Base-by-base conservation (phyloP, 495 filamentous ascomycete species). In the Lasiosphaeria miniovina region DNA sequence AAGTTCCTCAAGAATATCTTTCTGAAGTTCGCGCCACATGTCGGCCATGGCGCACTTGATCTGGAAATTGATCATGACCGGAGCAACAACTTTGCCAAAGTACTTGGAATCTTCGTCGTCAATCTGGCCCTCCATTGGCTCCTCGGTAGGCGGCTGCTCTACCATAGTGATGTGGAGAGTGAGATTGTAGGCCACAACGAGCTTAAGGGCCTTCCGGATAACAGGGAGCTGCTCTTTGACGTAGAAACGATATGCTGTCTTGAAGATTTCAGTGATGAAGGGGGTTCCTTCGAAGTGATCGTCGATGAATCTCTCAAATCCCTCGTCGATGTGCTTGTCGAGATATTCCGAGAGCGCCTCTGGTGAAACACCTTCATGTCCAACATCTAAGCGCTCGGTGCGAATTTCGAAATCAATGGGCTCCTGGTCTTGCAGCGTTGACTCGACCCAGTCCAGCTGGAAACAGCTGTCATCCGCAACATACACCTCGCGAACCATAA, bases 41-140 rank as follows among this genome's bases (percentile, higher is more conserved):
- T 90, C 89, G 36, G 90, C 91, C 80, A 96, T 86, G 51, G 92
- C 92, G 69, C 86, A 90, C 81, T 96, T 96, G 75, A 96, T 88
- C 77, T 96, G 90, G 84, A 96, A 96, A 79, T 96, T 96, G 84
- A 96, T 93, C 91, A 96, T 94, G 62, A 96, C 90, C 3, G 92
- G 92, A 14, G 92, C 92, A 63, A 94, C 83, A 33, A 85, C 91
- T 81, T 93, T 92, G 69, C 92, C 92, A 59, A 78, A 82, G 81
- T 87, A 96, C 61, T 88, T 92, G 57, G 90, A 93, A 34, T 83
- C 79, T 57, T 86, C 79, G 61, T 90, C 86, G 38, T 90, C 80
- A 59, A 96, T 92, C 78, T 88, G 87, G 65, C 92, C 92, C 52
- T 86, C 75, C 75, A 91, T 83, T 24, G 78, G 72, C 61, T 90